Base-by-base conservation (phyloP, 164 flowering plant genomes). In the Cinnamomum micranthum region DNA sequence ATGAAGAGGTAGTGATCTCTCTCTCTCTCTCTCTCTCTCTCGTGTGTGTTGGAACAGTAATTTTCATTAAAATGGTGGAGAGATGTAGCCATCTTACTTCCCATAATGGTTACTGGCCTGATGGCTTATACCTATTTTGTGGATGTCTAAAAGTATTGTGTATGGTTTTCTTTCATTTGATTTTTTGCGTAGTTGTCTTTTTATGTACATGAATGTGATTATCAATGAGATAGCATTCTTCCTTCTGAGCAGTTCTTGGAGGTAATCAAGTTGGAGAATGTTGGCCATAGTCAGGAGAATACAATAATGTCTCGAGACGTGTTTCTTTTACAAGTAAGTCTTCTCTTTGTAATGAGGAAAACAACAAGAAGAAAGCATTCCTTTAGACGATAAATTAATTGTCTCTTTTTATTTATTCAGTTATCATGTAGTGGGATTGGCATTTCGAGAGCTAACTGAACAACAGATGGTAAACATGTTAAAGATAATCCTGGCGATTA, bases 181-280 rank as follows among this genome's bases (percentile, higher is more conserved):
- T 35, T 35, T 35, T 35, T 35, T 35, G 10, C 10, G 1, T 35
- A 55, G 17, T 55, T 10, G 28, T 33, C 28, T 11, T 68, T 27
- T 20, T 35, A 62, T 75, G 35, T 35, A 17, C 68, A 65, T 13
- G 52, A 15, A 2, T 17, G 23, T 70, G 20, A 19, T 50, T 73
- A 24, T 65, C 31, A 12, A 55, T 55, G 60, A 55, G n/a, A 55
- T 41, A 3, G 35, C 2, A 68, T 68, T 67, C 11, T 50, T 73
- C 73, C 11, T 65, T 19, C 9, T 62, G 47, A 51, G 27, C 82
- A 96, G 99, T 84, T 89, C 72, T 72, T 96, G 84, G 99, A 96
- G 86, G 95, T 96, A 68, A 86, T 96, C 70, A 92, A 90, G 77
- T 76, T 96, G 80, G 99, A 95, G 82, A 89, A 85, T 68, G 70